Percentiles rank a stretch among this genome's conserved stretches.
Evolutionary conservation across 2,329 filamentous ascomycete species (phyloP).

Genomic region (Botrytis deweyae): DNA sequence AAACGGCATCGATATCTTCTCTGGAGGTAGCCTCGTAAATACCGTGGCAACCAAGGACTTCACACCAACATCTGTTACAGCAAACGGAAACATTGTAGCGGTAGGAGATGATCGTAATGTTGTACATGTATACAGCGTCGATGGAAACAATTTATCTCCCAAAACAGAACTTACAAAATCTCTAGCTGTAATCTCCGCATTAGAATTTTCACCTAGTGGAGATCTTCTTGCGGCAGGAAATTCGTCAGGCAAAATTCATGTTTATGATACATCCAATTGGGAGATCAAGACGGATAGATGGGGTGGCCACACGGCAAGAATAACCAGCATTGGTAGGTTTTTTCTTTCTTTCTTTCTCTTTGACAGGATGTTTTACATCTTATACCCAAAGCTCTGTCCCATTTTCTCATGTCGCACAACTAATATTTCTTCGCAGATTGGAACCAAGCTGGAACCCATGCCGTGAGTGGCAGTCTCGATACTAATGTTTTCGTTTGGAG

Average conservation of each 20-base stretch:
- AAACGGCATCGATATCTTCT: conserved; percentile 59
- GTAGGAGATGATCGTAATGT: conserved; percentile 74
- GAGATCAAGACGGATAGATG: conserved; percentile 77
- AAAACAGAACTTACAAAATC: conserved; percentile 58
- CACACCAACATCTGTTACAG: conserved; percentile 69
- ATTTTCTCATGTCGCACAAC: background rate
- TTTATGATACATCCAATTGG: conserved; percentile 67
- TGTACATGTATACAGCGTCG: conserved; percentile 70
- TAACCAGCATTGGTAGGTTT: conserved; percentile 53
- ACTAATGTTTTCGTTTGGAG: conserved; percentile 95
- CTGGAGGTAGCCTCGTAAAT: conserved; percentile 60
- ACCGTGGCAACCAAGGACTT: conserved; percentile 59
- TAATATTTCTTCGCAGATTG: conserved; percentile 51
- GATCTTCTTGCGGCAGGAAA: conserved; percentile 78
- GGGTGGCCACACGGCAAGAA: conserved; percentile 68
- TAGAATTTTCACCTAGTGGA: conserved; percentile 83
- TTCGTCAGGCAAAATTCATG: conserved; percentile 81
- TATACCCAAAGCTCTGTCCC: background rate
- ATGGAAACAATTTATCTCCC: conserved; percentile 53
- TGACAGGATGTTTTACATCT: background rate
- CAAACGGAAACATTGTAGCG: conserved; percentile 65
- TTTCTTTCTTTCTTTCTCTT: background rate
- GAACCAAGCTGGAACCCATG: conserved; percentile 74
- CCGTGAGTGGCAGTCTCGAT: conserved; percentile 82
- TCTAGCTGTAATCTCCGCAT: conserved; percentile 69